Evolutionary conservation across 768 basidiomycete genomes (phyloP).

Genomic region (Lyophyllum shimeji): DNA sequence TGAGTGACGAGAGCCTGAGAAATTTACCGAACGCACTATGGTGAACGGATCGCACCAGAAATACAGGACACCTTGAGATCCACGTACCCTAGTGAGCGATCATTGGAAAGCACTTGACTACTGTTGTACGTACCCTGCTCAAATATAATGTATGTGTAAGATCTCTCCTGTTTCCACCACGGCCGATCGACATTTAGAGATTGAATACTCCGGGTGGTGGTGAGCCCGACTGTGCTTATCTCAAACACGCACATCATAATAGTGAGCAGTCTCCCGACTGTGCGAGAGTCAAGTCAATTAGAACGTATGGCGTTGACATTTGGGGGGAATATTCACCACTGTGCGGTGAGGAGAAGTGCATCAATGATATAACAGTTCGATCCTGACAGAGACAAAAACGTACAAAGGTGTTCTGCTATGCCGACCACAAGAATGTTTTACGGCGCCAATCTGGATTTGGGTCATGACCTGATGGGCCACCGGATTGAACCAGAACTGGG

Average conservation of each 20-base stretch:
- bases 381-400: no score
- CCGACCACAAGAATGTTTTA: no score
- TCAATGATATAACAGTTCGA: not conserved
- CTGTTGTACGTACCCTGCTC: constrained; percentile 22
- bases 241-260: constrained; percentile 29
- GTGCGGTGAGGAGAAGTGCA: not conserved
- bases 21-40: not conserved
- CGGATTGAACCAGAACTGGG: no score
- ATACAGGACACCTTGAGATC: constrained; percentile 23
- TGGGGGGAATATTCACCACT: not conserved
- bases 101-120: no score
- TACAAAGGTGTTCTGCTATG: no score
- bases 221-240: constrained; percentile 24
- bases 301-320: not conserved
- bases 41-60: constrained; percentile 20
- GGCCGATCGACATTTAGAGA: constrained; percentile 20
- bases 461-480: no score
- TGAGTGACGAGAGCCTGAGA: not conserved
- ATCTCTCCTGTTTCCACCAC: constrained; percentile 15
- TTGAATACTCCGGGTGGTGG: constrained; percentile 22
- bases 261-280: constrained; percentile 17
- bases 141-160: constrained; percentile 22
- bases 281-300: not conserved
- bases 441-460: no score
- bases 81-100: not conserved